Percentiles rank a stretch among this genome's conserved stretches.
Evolutionary conservation across 129 eudicot species (phyloP).

Genomic region (Escallonia rubra): DNA sequence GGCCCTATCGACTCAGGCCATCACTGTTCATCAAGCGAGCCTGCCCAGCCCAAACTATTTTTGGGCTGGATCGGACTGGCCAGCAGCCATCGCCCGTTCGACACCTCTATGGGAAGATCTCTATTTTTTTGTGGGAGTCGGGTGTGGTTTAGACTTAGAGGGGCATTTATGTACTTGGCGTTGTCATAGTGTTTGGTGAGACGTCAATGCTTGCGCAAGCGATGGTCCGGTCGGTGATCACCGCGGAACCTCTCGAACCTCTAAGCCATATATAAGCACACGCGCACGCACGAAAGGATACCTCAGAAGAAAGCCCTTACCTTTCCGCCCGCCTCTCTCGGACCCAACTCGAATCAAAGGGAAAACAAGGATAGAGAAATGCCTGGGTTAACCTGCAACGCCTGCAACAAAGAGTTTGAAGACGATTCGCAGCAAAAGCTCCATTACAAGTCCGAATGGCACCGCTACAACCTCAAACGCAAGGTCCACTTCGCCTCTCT

Average conservation of each 20-base stretch:
- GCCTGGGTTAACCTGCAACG: slow-evolving; percentile 69
- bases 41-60: too few relatives aligned
- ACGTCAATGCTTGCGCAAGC: background rate
- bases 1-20: too few relatives aligned
- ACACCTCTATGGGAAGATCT: too few relatives aligned
- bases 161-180: too few relatives aligned
- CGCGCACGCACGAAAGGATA: too few relatives aligned
- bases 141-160: too few relatives aligned
- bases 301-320: background rate
- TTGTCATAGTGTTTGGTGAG: background rate
- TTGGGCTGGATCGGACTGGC: too few relatives aligned
- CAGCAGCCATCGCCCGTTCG: too few relatives aligned
- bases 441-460: slow-evolving; percentile 97
- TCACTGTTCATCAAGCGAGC: too few relatives aligned
- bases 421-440: slow-evolving; percentile 55
- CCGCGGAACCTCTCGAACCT: too few relatives aligned
- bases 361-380: slow-evolving; percentile 12
- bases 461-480: slow-evolving; percentile 97
- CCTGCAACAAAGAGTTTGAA: slow-evolving; percentile 69
- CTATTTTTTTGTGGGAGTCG: too few relatives aligned
- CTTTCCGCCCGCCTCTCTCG: background rate
- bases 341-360: background rate
- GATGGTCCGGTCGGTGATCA: background rate
- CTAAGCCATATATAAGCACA: too few relatives aligned
- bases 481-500: slow-evolving; percentile 33